Conservation (phyloP, 257 asterid species). For the Cordia subcordata region DNA sequence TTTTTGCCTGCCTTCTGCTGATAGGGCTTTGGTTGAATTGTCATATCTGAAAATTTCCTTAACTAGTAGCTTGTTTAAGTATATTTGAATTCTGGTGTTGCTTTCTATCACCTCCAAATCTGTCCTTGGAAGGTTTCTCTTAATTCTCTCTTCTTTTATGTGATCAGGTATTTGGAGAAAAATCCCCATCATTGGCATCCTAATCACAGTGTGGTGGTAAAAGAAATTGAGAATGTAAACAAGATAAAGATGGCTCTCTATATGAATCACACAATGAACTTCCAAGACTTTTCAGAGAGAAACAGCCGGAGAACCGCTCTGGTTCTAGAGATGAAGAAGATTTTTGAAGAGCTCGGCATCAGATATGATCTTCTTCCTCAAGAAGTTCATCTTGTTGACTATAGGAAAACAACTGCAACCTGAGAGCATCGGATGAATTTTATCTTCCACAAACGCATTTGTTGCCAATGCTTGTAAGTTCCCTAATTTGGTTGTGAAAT, state of each 20-base stretch:
- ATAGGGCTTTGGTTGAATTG: too few species aligned
- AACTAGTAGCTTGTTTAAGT: too few species aligned
- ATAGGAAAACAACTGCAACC: slow-evolving; percentile 25
- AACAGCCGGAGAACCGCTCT: slow-evolving; percentile 54
- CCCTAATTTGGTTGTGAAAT: too few species aligned
- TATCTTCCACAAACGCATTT: background rate
- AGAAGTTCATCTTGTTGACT: slow-evolving; percentile 53
- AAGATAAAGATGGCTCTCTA: slow-evolving; percentile 69
- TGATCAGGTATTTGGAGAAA: slow-evolving; percentile 60
- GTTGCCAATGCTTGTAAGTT: background rate
- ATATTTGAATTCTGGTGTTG: too few species aligned
- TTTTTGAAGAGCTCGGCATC: slow-evolving; percentile 70
- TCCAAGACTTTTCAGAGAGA: slow-evolving; percentile 62
- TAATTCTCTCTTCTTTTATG: background rate
- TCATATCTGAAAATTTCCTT: too few species aligned
- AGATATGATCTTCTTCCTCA: slow-evolving; percentile 75
- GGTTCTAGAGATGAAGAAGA: slow-evolving; percentile 67
- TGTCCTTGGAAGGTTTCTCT: too few species aligned
- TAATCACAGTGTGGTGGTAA: slow-evolving; percentile 75
- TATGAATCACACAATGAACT: slow-evolving; percentile 80
- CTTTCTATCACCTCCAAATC: too few species aligned
- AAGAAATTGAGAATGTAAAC: slow-evolving; percentile 85
- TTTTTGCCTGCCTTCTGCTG: too few species aligned
- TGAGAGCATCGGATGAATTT: slow-evolving; percentile 17
- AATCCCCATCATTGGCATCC: slow-evolving; percentile 78